Evolutionary conservation across 1,284 basidiomycete species (phyloP).

Genomic region (Ceratobasidium sp.): DNA sequence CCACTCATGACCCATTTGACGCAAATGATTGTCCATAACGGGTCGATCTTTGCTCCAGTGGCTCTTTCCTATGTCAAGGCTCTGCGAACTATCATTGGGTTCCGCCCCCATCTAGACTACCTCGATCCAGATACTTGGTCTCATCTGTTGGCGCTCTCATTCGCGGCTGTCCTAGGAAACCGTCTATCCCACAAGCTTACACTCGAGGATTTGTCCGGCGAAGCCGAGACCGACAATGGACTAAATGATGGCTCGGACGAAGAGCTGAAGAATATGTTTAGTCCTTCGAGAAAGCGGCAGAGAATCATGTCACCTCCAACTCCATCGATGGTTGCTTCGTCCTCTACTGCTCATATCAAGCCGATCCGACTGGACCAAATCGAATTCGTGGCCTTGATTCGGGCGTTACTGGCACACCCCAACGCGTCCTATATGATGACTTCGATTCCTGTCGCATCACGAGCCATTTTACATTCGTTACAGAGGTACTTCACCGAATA

Average conservation of each 20-base stretch:
- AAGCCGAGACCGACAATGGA: conserved; percentile 52
- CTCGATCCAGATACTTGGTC: conserved; percentile 78
- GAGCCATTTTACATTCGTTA: conserved; percentile 73
- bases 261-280: conserved; percentile 53
- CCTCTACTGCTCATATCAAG: conserved; percentile 16
- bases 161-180: conserved; percentile 81
- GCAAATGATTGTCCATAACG: conserved; percentile 70
- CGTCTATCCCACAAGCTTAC: conserved; percentile 58
- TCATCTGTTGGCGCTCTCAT: conserved; percentile 75
- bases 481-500: conserved; percentile 75
- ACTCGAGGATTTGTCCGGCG: conserved; percentile 49
- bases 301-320: conserved; percentile 52
- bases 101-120: conserved; percentile 83
- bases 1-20: conserved; percentile 76
- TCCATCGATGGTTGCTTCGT: conserved; percentile 7
- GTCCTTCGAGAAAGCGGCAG: conserved; percentile 49
- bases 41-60: conserved; percentile 71
- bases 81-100: conserved; percentile 72
- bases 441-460: conserved; percentile 58
- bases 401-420: conserved; percentile 67
- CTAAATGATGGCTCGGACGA: conserved; percentile 58
- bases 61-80: conserved; percentile 87
- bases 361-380: conserved; percentile 72
- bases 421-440: conserved; percentile 42
- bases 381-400: conserved; percentile 77